Evolutionary conservation across 306 rosid species (phyloP).

Genomic region (Hippophae rhamnoides): DNA sequence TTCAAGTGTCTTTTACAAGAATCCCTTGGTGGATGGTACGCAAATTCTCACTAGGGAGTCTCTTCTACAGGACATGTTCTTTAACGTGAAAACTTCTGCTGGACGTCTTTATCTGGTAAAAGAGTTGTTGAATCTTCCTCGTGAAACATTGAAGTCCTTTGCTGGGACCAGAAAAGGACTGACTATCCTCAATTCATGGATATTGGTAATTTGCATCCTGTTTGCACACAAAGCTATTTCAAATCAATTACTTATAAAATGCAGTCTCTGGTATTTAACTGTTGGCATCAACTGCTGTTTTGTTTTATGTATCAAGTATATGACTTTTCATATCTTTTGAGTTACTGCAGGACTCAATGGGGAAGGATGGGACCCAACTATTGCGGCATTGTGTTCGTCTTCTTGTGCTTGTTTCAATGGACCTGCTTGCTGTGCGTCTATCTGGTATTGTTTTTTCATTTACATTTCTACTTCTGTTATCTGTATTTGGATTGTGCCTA

Average conservation of each 20-base stretch:
- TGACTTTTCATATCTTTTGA: slow-evolving; percentile 17
- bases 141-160: slow-evolving; percentile 73
- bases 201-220: slow-evolving; percentile 51
- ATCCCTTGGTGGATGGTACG: slow-evolving; percentile 59
- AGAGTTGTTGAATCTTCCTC: slow-evolving; percentile 66
- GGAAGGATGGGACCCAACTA: slow-evolving; percentile 96
- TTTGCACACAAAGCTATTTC: slow-evolving; percentile 10
- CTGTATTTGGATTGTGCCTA: neutral
- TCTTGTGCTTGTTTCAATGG: slow-evolving; percentile 89
- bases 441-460: slow-evolving; percentile 55
- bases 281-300: slow-evolving; percentile 7
- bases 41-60: slow-evolving; percentile 48
- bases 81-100: slow-evolving; percentile 63
- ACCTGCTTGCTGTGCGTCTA: slow-evolving; percentile 79
- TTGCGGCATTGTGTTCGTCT: slow-evolving; percentile 98
- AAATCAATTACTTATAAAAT: slow-evolving; percentile 1
- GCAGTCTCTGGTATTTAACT: slow-evolving; percentile 12
- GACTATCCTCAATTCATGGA: slow-evolving; percentile 81
- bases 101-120: slow-evolving; percentile 89
- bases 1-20: slow-evolving; percentile 57
- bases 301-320: slow-evolving; percentile 14
- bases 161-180: slow-evolving; percentile 96
- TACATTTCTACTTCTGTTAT: slow-evolving; percentile 4
- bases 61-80: slow-evolving; percentile 74
- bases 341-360: slow-evolving; percentile 80